Evolutionary conservation across 345 rosid genomes (phyloP).

Genomic region (Sisymbrium altissimum): DNA sequence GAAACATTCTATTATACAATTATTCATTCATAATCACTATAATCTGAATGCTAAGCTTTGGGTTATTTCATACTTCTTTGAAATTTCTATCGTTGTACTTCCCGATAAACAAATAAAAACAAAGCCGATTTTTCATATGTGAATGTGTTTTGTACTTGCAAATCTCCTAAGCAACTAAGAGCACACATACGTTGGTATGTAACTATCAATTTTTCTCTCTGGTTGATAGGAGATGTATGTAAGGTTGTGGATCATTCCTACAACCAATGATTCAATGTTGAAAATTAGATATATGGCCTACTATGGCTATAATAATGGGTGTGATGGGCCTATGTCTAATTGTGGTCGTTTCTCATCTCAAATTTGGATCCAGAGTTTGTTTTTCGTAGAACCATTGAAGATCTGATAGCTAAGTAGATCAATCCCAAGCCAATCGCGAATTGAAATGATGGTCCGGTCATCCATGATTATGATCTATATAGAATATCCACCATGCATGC

Average conservation of each 20-base stretch:
- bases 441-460: background rate
- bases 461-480: background rate
- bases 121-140: background rate
- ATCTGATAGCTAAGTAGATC: background rate
- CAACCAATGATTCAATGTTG: background rate
- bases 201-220: background rate
- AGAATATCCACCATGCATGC: background rate
- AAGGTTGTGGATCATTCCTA: background rate
- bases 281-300: background rate
- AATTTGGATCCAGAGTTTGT: background rate
- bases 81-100: too few species aligned
- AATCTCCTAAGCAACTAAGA: background rate
- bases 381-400: background rate
- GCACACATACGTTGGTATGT: background rate
- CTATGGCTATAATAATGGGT: background rate
- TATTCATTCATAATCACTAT: too few species aligned
- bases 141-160: background rate
- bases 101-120: background rate
- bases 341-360: background rate
- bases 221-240: background rate
- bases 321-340: background rate
- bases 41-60: too few species aligned
- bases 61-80: background rate
- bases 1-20: too few species aligned
- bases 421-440: background rate